Conservation (phyloP, 768 basidiomycete species). For the Naematelia encephala region DNA sequence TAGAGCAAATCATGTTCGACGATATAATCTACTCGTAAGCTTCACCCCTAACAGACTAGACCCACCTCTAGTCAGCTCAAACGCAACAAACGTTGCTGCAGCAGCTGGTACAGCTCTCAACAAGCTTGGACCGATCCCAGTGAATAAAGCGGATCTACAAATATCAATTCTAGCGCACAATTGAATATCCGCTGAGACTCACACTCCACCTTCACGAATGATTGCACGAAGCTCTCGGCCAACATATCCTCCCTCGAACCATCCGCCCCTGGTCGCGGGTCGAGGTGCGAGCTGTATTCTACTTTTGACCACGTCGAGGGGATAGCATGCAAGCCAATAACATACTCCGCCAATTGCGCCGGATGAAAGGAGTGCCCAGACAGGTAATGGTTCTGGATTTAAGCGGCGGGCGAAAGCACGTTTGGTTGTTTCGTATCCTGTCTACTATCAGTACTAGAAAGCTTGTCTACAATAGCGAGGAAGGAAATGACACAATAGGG, state of each 20-base stretch:
- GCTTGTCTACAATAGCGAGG: constrained; percentile 56
- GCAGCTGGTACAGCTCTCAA: constrained; percentile 77
- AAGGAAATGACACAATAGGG: not conserved
- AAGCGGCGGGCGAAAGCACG: constrained; percentile 60
- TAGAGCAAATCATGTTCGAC: constrained; percentile 36
- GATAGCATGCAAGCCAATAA: constrained; percentile 94
- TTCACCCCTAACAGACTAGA: not conserved
- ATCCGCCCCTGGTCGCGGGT: constrained; percentile 64
- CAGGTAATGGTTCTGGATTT: constrained; percentile 12
- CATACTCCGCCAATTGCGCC: constrained; percentile 62
- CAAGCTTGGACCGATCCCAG: constrained; percentile 43
- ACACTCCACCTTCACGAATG: constrained; percentile 70
- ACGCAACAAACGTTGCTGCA: constrained; percentile 83
- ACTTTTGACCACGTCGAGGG: constrained; percentile 88
- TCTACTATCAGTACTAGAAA: constrained; percentile 50
- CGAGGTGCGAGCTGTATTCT: constrained; percentile 73
- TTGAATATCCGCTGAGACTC: constrained; percentile 46
- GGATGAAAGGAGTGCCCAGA: constrained; percentile 33
- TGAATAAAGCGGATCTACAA: constrained; percentile 32
- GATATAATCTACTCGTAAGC: constrained; percentile 32
- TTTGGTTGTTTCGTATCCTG: constrained; percentile 86
- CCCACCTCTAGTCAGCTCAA: constrained; percentile 67
- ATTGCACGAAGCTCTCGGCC: constrained; percentile 64
- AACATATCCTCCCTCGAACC: constrained; percentile 62
- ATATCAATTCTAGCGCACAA: constrained; percentile 56